These are phyloP conservation scores for Cymbopogon citratus DNA, from an alignment of 176 grass and related monocot species.

Conservation along the genomic window DNA sequence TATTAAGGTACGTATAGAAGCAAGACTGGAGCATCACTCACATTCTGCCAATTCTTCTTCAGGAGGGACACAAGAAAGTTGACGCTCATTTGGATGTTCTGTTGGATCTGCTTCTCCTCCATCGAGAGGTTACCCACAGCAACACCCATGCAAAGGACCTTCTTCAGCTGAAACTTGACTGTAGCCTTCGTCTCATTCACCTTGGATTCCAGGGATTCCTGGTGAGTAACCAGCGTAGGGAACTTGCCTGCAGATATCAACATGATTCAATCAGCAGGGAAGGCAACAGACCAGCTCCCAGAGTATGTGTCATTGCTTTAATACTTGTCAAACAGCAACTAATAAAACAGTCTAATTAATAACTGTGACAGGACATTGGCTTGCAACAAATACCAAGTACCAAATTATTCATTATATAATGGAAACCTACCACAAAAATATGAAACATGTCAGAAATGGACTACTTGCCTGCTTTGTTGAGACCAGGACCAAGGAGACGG, in stretches of 20 bases:
- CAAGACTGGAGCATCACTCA: constrained; percentile 9
- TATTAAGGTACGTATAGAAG: not conserved
- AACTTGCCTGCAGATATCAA: constrained; percentile 63
- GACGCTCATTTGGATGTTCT: constrained; percentile 91
- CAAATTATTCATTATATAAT: not conserved
- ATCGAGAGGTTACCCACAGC: constrained; percentile 74
- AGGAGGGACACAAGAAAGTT: constrained; percentile 94
- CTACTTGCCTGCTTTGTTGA: constrained; percentile 88
- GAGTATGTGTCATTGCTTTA: not conserved
- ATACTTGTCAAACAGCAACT: not conserved
- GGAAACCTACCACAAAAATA: not conserved
- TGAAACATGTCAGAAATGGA: not conserved
- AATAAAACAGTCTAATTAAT: not conserved
- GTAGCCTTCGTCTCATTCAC: constrained; percentile 92
- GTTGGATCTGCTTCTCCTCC: constrained; percentile 97
- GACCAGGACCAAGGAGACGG: constrained; percentile 93
- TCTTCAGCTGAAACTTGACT: constrained; percentile 94
- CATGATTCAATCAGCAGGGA: not conserved
- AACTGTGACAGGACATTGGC: not conserved
- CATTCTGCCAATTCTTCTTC: constrained; percentile 99
- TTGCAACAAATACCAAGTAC: not conserved
- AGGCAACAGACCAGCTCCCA: not conserved
- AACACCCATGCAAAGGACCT: constrained; percentile 98
- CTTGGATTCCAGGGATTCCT: constrained; percentile 82
- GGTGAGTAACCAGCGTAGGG: constrained; percentile 78